Conservation (phyloP, 2,329 filamentous ascomycete species). For the Aureobasidium sp. region DNA sequence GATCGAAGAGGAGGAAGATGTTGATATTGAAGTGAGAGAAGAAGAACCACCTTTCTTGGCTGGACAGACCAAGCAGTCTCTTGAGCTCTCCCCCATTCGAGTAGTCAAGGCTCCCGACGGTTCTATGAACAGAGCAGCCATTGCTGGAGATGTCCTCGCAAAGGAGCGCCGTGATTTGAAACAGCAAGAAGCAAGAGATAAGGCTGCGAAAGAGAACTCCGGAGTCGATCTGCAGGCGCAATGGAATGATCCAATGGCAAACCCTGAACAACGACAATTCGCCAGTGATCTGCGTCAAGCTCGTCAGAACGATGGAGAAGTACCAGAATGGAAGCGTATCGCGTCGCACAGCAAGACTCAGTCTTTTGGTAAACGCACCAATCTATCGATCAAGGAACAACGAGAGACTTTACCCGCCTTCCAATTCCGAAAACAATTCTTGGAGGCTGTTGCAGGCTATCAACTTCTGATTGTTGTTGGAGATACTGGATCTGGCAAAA, state of each 20-base stretch:
- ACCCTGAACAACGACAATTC: slow-evolving; percentile 76
- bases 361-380: slow-evolving; percentile 76
- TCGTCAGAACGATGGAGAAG: slow-evolving; percentile 49
- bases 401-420: slow-evolving; percentile 82
- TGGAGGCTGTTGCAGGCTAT: slow-evolving; percentile 78
- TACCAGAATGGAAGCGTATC: slow-evolving; percentile 89
- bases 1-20: slow-evolving; percentile 88
- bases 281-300: slow-evolving; percentile 73
- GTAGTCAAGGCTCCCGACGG: slow-evolving; percentile 97
- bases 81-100: slow-evolving; percentile 89
- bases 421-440: slow-evolving; percentile 76
- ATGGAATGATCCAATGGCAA: slow-evolving; percentile 96
- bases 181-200: slow-evolving; percentile 77
- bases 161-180: slow-evolving; percentile 85
- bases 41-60: slow-evolving; percentile 94
- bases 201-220: slow-evolving; percentile 61
- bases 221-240: slow-evolving; percentile 80
- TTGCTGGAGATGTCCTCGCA: slow-evolving; percentile 80
- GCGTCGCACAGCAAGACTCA: slow-evolving; percentile 66
- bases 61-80: slow-evolving; percentile 90
- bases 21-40: slow-evolving; percentile 93
- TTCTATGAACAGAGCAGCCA: slow-evolving; percentile 93
- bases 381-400: slow-evolving; percentile 90
- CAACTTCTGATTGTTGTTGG: slow-evolving; percentile 94
- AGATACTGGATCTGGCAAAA: slow-evolving; percentile 95